Evolutionary conservation across 345 rosid genomes (phyloP), one percentile per base, ranked within the genome.

Genomic region (Firmiana major): DNA sequence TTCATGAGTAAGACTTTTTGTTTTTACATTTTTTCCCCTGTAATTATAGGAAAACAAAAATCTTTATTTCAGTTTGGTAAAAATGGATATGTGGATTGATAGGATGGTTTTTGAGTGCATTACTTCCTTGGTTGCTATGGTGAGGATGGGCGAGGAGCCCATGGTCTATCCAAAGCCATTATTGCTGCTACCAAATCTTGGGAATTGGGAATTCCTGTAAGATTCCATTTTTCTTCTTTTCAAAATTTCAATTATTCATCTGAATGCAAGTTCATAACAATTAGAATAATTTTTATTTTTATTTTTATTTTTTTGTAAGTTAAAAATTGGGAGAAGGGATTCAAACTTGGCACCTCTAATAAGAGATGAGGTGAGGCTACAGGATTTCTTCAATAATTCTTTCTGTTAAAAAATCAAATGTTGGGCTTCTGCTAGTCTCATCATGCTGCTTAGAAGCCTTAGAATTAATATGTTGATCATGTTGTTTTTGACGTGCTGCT

Each of bases 61-160:
- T 63, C 46, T 12, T 63, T 17, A 36, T 36, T 12, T 17, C n/a
- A 34, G n/a, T 70, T 70, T 42, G 9, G 36, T 55, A 17, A 21
- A 15, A 9, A 63, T 38, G 19, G 19, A 67, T 54, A 65, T 73
- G 57, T 62, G 65, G 75, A 60, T 78, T 67, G 40, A 72, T 73
- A 93, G 98, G 98, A 77, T 95, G 98, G 98, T 92, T 92, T 81
- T 80, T 95, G 78, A 88, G 98, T 79, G 98, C 98, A 38, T 93
- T 93, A 90, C 85, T 93, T 93, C 87, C 88, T 93, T 54, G 98
- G 98, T 15, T 97, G 93, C 6, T 92, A 90, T 79, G 87, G 84
- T 0, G 96, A 88, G 59, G 97, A 93, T 9, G 97, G 98, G 0
- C 84, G 96, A 42, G 96, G 98, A 73, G 86, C 81, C 90, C 93